Percentiles rank a stretch among this genome's conserved stretches.
Evolutionary conservation across 176 grass and related monocot species (phyloP).

Genomic region (Bonia amplexicaulis): DNA sequence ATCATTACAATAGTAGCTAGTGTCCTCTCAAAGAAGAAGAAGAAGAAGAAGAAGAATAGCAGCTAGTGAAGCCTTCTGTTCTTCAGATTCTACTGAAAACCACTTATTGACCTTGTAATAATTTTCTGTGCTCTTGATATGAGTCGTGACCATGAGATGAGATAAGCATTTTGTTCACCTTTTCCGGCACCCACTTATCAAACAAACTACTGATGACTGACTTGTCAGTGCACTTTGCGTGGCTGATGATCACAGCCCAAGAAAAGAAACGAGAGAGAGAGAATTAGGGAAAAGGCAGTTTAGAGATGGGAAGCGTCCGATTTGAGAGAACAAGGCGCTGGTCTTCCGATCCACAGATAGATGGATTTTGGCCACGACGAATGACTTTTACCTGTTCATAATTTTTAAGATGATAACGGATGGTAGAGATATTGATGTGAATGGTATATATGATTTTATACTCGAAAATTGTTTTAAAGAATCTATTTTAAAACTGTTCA

Average conservation of each 20-base stretch:
- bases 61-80: background rate
- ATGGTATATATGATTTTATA: too few relatives aligned
- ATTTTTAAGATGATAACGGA: too few relatives aligned
- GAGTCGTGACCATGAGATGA: background rate
- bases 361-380: too few relatives aligned
- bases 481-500: too few relatives aligned
- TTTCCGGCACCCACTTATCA: background rate
- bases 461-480: too few relatives aligned
- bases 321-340: background rate
- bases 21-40: too few relatives aligned
- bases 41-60: background rate
- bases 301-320: background rate
- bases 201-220: background rate
- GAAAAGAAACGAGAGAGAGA: background rate
- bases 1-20: background rate
- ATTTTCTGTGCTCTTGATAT: background rate
- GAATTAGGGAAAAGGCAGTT: background rate
- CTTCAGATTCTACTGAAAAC: background rate
- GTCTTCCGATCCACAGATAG: too few relatives aligned
- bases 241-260: background rate
- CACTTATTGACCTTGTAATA: background rate
- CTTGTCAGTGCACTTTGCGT: background rate
- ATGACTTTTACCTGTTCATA: too few relatives aligned
- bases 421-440: rapidly evolving
- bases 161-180: background rate